These are phyloP conservation scores for Cryphonectria radicalis DNA, from an alignment of 2,329 filamentous ascomycete species.

Conservation along the genomic window DNA sequence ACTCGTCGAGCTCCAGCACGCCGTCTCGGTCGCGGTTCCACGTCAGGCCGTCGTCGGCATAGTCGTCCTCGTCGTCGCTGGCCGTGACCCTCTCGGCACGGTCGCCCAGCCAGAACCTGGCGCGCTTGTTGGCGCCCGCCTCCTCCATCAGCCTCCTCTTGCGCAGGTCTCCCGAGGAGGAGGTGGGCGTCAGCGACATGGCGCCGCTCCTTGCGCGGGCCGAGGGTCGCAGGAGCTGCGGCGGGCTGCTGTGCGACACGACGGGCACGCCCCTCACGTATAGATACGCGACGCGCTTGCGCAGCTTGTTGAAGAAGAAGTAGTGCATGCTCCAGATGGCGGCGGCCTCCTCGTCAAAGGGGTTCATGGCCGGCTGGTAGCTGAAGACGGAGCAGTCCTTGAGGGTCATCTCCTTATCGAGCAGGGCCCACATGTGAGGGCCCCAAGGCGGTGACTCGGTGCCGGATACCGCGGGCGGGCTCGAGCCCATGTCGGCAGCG, in stretches of 20 bases:
- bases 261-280: constrained; percentile 88
- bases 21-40: constrained; percentile 65
- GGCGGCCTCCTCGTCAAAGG: constrained; percentile 88
- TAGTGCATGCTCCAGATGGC: constrained; percentile 96
- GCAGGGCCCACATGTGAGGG: constrained; percentile 86
- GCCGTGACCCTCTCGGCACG: constrained; percentile 52
- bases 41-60: constrained; percentile 54
- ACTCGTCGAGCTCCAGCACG: constrained; percentile 59
- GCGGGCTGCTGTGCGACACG: constrained; percentile 66
- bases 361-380: constrained; percentile 87
- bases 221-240: constrained; percentile 41
- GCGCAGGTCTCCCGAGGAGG: constrained; percentile 33
- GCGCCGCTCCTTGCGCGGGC: constrained; percentile 40
- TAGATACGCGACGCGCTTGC: constrained; percentile 92
- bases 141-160: constrained; percentile 38
- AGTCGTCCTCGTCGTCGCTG: constrained; percentile 53
- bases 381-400: constrained; percentile 88
- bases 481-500: constrained; percentile 46
- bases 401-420: constrained; percentile 93
- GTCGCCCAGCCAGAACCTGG: constrained; percentile 86
- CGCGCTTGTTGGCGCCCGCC: constrained; percentile 74
- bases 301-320: constrained; percentile 94
- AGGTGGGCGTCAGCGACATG: constrained; percentile 29
- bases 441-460: constrained; percentile 68
- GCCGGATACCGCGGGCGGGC: constrained; percentile 43